Evolutionary conservation across 2,329 filamentous ascomycete species (phyloP), one percentile per base, ranked within the genome.

Genomic region (Pestalotiopsis fici): DNA sequence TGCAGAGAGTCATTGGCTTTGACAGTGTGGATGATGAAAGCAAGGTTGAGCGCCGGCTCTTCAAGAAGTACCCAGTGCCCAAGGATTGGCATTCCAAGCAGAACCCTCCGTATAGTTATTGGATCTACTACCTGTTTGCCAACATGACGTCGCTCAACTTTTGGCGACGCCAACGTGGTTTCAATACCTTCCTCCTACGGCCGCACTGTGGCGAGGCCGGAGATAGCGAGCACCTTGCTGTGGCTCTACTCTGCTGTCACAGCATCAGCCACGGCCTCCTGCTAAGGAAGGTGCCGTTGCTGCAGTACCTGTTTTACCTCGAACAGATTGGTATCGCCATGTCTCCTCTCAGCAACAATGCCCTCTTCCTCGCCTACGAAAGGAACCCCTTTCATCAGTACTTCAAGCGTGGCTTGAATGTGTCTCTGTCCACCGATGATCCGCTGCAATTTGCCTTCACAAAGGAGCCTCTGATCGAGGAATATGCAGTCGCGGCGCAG

Each of bases 271-370:
- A 99, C 77, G 96, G 96, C 23, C 87, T 99, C 65, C 83, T 97
- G 65, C 87, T 99, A 50, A 91, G 96, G 70, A 99, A 99, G 78
- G 95, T 98, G 2, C 96, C 96, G 2, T 82, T 99, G 68, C 82
- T 99, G 66, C 96, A 99, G 79, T 99, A 99, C 79, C 90, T 98
- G 63, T 99, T 97, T 82, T 99, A 99, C 75, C 88, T 99, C 23
- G 95, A 99, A 76, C 95, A 98, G 77, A 98, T 99, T 70, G 96
- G 96, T 67, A 96, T 99, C 70, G 96, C 96, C 69, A 99, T 99
- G 96, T 98, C 95, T n/a, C 96, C 96, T 2, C 86, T 99, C 59
- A 97, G 94, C 79, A 99, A 99, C 83, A 99, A 99, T 74, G 96
- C 96, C 0, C 83, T 99, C 37, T 99, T 99, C 82, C 83, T 99